Evolutionary conservation across 306 rosid genomes (phyloP), one percentile per base, ranked within the genome.

Genomic region (Trichosanthes truncata): DNA sequence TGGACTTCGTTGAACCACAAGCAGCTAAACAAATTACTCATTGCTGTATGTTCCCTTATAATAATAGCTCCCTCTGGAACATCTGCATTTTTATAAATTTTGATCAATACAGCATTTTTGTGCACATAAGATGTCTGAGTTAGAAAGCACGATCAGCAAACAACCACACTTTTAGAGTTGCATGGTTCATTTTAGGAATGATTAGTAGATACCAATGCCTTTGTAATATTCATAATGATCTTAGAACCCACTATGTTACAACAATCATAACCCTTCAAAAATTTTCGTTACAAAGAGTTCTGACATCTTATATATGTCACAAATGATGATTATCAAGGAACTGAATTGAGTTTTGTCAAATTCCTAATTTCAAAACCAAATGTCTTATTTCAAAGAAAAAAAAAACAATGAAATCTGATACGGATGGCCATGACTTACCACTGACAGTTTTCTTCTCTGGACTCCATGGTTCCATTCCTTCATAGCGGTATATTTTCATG

Each of bases 31-130:
- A 96, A 87, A 81, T 96, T 86, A 38, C 84, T 91, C 80, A 89
- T 88, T 3, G 84, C 85, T 1, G 94, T 91, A 49, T 96, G 99
- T 82, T 96, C 98, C 52, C 97, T 89, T 76, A 93, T 67, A 62
- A 96, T 93, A 36, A 95, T 49, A 23, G 99, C 99, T 87, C 97
- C 98, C 84, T 96, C 99, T 7, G 98, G 99, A 61, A 96, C 99
- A 87, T 96, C 97, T 95, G 93, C 88, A 87, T 86, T 56, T 68
- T 41, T 43, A 41, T 4, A 36, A 51, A 76, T 40, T 56, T 76
- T 1, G 14, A 60, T 41, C 53, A 57, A 59, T 23, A 38, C 3
- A 45, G 23, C 56, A 48, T 73, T 17, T 73, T 40, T 73, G 21
- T 23, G 38, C 12, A 35, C 66, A 53, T 35, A 61, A 8, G 12